These are phyloP conservation scores for Verbena officinalis DNA, from an alignment of 257 asterid species.

Conservation along the genomic window DNA sequence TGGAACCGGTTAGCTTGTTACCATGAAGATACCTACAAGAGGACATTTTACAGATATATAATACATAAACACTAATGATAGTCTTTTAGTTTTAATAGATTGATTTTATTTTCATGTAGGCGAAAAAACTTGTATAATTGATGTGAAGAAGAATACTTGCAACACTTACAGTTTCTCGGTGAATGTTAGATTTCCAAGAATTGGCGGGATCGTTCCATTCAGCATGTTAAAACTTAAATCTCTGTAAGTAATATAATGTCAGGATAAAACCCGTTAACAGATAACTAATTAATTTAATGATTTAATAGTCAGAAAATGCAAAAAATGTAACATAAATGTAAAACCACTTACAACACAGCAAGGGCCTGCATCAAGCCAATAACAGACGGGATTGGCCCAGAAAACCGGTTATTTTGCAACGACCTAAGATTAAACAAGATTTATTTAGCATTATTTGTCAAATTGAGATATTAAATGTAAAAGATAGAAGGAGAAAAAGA, in stretches of 20 bases:
- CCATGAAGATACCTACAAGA: slow-evolving; percentile 81
- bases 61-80: neutral
- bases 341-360: slow-evolving; percentile 81
- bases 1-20: slow-evolving; percentile 82
- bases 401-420: slow-evolving; percentile 63
- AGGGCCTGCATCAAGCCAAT: slow-evolving; percentile 99
- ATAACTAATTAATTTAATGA: neutral
- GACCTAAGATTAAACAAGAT: slow-evolving; percentile 33
- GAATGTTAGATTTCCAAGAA: slow-evolving; percentile 89
- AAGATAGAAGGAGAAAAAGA: neutral
- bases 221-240: slow-evolving; percentile 86
- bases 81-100: neutral
- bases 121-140: neutral
- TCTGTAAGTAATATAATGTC: slow-evolving; percentile 38
- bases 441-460: neutral
- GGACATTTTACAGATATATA: neutral
- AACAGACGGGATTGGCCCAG: slow-evolving; percentile 87
- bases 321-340: neutral
- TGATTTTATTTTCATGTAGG: neutral
- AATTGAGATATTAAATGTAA: too few species aligned
- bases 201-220: slow-evolving; percentile 88
- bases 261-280: neutral
- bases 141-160: neutral
- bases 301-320: neutral
- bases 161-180: slow-evolving; percentile 85